A percentile compares a stretch with the other conserved stretches of the same genome.
Conservation (phyloP, 257 asterid genomes). For the Vinca minor region DNA sequence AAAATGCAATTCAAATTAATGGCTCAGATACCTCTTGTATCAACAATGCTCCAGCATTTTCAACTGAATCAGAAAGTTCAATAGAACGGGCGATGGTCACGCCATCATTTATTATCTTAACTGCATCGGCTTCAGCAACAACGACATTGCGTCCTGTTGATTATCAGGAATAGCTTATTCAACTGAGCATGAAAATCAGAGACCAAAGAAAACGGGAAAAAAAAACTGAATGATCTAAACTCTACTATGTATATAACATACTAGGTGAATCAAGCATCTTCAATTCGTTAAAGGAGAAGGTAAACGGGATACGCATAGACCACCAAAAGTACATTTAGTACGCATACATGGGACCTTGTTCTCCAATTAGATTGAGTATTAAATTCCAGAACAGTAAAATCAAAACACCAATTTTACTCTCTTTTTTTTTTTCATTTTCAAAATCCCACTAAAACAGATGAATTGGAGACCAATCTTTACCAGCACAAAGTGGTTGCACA, state of each 20-base stretch:
- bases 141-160: conserved; percentile 75
- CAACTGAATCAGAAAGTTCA: conserved; percentile 84
- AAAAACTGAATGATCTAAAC: neutral
- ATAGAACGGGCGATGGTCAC: conserved; percentile 88
- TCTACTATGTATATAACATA: neutral
- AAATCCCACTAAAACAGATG: neutral
- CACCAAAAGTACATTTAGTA: neutral
- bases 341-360: neutral
- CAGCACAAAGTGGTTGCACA: neutral
- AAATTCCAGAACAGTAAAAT: neutral
- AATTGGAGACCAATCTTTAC: neutral
- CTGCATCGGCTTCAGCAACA: conserved; percentile 51
- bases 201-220: neutral
- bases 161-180: neutral
- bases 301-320: neutral
- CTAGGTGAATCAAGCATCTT: neutral
- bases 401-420: neutral
- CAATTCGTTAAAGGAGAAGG: neutral
- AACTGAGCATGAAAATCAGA: neutral
- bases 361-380: neutral
- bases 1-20: neutral
- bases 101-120: conserved; percentile 86
- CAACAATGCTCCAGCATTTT: conserved; percentile 74
- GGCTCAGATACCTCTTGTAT: conserved; percentile 59
- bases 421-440: neutral